Conservation (phyloP, 768 basidiomycete species). For the Leccinum ochraceum region DNA sequence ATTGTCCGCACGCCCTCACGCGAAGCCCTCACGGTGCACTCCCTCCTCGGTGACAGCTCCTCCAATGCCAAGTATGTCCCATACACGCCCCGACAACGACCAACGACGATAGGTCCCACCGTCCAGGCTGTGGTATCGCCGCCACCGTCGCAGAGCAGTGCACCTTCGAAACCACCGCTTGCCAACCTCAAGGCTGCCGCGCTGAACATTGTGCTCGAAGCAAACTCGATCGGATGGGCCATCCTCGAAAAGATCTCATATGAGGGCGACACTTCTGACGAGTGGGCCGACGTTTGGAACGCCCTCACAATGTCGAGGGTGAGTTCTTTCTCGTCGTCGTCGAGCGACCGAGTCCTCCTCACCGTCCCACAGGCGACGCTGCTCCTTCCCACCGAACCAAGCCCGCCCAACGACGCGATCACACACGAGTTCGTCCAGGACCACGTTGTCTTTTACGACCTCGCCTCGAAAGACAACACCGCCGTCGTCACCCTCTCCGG, state of each 20-base stretch:
- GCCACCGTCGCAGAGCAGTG: slow-evolving; percentile 52
- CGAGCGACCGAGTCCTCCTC: not conserved
- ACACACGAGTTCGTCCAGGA: slow-evolving; percentile 80
- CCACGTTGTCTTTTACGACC: slow-evolving; percentile 73
- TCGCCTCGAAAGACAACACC: slow-evolving; percentile 43
- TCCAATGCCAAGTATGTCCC: slow-evolving; percentile 58
- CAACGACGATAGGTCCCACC: slow-evolving; percentile 45
- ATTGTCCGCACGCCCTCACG: slow-evolving; percentile 47
- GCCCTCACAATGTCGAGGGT: slow-evolving; percentile 69
- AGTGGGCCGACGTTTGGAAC: slow-evolving; percentile 73
- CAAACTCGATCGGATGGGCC: slow-evolving; percentile 68
- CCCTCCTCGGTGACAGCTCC: slow-evolving; percentile 49
- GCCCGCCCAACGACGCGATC: slow-evolving; percentile 52
- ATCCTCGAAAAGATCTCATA: slow-evolving; percentile 71
- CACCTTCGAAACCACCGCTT: slow-evolving; percentile 66
- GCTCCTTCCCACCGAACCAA: slow-evolving; percentile 70
- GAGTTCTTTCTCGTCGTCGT: slow-evolving; percentile 10
- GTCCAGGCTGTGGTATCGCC: slow-evolving; percentile 29
- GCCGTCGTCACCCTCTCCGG: slow-evolving; percentile 81
- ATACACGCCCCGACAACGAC: slow-evolving; percentile 75
- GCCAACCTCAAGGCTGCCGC: slow-evolving; percentile 74
- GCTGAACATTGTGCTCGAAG: slow-evolving; percentile 66
- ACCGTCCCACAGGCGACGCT: slow-evolving; percentile 62
- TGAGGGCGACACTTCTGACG: slow-evolving; percentile 49
- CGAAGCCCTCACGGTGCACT: slow-evolving; percentile 63